Evolutionary conservation across 108 stramenopile genomes (phyloP).

Genomic region (Skeletonema costatum): DNA sequence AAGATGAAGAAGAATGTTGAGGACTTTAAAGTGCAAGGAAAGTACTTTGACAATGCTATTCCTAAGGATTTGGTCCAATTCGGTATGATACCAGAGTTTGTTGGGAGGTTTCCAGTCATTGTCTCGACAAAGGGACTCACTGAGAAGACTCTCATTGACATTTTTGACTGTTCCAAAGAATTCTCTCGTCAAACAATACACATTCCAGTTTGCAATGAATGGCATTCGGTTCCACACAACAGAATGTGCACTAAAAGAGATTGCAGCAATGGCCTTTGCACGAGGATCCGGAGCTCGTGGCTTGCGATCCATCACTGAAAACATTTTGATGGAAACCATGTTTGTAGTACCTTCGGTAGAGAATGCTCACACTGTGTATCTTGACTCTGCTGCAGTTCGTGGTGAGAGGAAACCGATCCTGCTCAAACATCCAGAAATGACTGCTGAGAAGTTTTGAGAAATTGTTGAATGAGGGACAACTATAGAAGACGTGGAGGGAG

Average conservation of each 20-base stretch:
- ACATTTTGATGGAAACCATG: slow-evolving; percentile 93
- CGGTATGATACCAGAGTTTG: slow-evolving; percentile 98
- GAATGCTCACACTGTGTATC: slow-evolving; percentile 91
- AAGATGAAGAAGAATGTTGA: slow-evolving; percentile 89
- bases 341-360: slow-evolving; percentile 89
- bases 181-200: slow-evolving; percentile 97
- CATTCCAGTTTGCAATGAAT: slow-evolving; percentile 92
- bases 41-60: slow-evolving; percentile 89
- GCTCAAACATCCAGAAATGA: slow-evolving; percentile 76
- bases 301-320: slow-evolving; percentile 92
- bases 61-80: slow-evolving; percentile 94
- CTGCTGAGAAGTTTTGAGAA: slow-evolving; percentile 77
- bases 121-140: slow-evolving; percentile 94
- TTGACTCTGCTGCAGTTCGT: slow-evolving; percentile 89
- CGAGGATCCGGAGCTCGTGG: slow-evolving; percentile 97
- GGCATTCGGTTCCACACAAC: slow-evolving; percentile 95
- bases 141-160: slow-evolving; percentile 89
- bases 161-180: slow-evolving; percentile 95
- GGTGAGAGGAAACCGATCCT: slow-evolving; percentile 87
- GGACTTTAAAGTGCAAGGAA: slow-evolving; percentile 87
- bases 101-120: slow-evolving; percentile 96
- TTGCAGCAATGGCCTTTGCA: slow-evolving; percentile 87
- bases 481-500: slow-evolving; percentile 57
- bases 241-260: slow-evolving; percentile 87
- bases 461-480: slow-evolving; percentile 51